Percentiles rank a stretch among this genome's conserved stretches.
These are phyloP conservation scores for Ocimum tenuiflorum DNA, from an alignment of 257 asterid species.

Conservation along the genomic window DNA sequence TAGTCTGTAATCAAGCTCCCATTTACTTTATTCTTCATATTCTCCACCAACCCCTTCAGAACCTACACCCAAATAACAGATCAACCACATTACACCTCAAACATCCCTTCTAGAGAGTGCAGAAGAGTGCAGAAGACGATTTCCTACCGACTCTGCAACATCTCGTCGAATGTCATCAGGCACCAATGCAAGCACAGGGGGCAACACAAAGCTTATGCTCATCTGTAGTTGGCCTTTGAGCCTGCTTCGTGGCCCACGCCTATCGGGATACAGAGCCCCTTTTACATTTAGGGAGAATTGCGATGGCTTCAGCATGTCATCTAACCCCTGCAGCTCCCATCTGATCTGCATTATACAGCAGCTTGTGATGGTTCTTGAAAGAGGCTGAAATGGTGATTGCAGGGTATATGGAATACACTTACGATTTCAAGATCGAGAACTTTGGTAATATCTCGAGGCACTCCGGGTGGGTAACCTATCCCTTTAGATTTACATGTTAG, in stretches of 20 bases:
- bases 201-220: conserved; percentile 75
- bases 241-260: conserved; percentile 52
- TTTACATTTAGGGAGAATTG: conserved; percentile 63
- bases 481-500: conserved; percentile 67
- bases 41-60: conserved; percentile 61
- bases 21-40: conserved; percentile 79
- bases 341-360: conserved; percentile 44
- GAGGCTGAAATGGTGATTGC: background rate
- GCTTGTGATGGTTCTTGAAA: background rate
- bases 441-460: conserved; percentile 58
- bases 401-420: conserved; percentile 24
- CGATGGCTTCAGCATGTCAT: conserved; percentile 73
- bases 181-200: conserved; percentile 65
- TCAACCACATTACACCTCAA: background rate
- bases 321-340: conserved; percentile 93
- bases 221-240: conserved; percentile 70
- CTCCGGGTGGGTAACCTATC: conserved; percentile 59
- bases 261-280: conserved; percentile 73
- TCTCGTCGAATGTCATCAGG: conserved; percentile 76
- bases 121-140: background rate
- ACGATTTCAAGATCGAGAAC: conserved; percentile 89
- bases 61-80: conserved; percentile 36
- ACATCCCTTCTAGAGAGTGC: background rate
- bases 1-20: conserved; percentile 80
- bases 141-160: conserved; percentile 77